These are phyloP conservation scores for Fulvia fulva DNA, from an alignment of 2,329 filamentous ascomycete genomes.

Conservation along the genomic window DNA sequence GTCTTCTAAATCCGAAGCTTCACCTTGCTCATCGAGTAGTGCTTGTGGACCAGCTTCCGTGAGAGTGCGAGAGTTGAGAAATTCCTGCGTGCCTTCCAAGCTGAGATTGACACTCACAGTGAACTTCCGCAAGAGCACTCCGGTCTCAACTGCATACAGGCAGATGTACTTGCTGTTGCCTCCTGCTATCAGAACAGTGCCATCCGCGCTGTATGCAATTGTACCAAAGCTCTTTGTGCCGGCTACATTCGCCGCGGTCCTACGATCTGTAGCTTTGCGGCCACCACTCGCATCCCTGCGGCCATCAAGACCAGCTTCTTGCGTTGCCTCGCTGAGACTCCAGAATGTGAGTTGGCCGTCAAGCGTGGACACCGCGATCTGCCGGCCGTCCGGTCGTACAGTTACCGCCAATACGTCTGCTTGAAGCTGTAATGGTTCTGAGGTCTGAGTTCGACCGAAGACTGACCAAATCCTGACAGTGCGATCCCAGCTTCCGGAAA, in stretches of 20 bases:
- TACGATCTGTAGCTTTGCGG: constrained; percentile 78
- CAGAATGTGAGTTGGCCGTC: constrained; percentile 95
- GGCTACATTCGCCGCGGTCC: constrained; percentile 84
- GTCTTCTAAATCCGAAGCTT: constrained; percentile 84
- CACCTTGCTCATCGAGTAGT: constrained; percentile 82
- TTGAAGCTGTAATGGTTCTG: constrained; percentile 87
- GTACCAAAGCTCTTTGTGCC: constrained; percentile 88
- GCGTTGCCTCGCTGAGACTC: constrained; percentile 82
- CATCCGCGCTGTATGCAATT: constrained; percentile 88
- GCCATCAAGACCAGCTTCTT: constrained; percentile 81
- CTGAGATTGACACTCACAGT: constrained; percentile 96
- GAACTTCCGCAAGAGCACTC: constrained; percentile 88
- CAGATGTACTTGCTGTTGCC: constrained; percentile 99
- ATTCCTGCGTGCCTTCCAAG: constrained; percentile 92
- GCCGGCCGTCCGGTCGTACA: constrained; percentile 83
- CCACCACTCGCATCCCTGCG: constrained; percentile 90
- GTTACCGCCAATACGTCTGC: constrained; percentile 84
- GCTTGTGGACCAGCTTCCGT: constrained; percentile 84
- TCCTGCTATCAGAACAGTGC: constrained; percentile 80
- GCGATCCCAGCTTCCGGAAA: constrained; percentile 94
- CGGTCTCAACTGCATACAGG: constrained; percentile 89
- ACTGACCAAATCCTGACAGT: constrained; percentile 96
- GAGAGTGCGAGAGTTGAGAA: constrained; percentile 85
- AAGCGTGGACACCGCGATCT: constrained; percentile 85
- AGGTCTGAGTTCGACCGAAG: constrained; percentile 89